Conservation (phyloP, 306 rosid species). For the Acacia crassicarpa region DNA sequence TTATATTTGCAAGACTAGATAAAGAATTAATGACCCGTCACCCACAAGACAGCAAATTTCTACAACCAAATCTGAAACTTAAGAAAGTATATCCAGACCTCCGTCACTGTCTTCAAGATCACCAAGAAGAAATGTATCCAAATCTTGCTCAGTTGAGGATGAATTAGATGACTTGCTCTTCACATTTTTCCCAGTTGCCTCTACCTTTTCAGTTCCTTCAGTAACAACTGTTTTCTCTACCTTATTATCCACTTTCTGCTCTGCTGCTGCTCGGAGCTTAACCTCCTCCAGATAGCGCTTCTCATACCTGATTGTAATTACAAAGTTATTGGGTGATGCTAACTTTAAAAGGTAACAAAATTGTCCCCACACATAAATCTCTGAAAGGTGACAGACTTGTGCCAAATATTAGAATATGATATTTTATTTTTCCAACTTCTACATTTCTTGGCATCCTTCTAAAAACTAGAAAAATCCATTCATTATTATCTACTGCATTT, state of each 20-base stretch:
- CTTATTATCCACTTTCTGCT: constrained; percentile 47
- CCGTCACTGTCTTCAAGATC: constrained; percentile 80
- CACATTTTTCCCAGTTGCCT: constrained; percentile 41
- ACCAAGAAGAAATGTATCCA: constrained; percentile 74
- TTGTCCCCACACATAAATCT: background rate
- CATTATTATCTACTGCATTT: background rate
- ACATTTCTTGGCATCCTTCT: background rate
- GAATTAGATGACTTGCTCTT: constrained; percentile 44
- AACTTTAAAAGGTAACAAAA: background rate
- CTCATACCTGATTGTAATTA: constrained; percentile 54
- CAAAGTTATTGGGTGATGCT: constrained; percentile 21
- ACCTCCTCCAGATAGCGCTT: constrained; percentile 77
- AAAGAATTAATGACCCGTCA: background rate
- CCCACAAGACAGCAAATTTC: background rate
- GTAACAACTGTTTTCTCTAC: constrained; percentile 47
- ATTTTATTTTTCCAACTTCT: background rate
- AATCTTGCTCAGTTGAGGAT: constrained; percentile 66
- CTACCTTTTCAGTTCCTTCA: constrained; percentile 57
- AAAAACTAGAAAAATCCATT: background rate
- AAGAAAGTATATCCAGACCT: constrained; percentile 43
- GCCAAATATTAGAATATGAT: constrained; percentile 11
- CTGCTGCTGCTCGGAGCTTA: constrained; percentile 67
- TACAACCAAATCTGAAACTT: constrained; percentile 10
- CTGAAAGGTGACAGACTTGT: background rate
- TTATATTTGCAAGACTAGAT: background rate